These are phyloP conservation scores for Corymbia citriodora DNA, from an alignment of 441 rosid genomes.

Conservation along the genomic window DNA sequence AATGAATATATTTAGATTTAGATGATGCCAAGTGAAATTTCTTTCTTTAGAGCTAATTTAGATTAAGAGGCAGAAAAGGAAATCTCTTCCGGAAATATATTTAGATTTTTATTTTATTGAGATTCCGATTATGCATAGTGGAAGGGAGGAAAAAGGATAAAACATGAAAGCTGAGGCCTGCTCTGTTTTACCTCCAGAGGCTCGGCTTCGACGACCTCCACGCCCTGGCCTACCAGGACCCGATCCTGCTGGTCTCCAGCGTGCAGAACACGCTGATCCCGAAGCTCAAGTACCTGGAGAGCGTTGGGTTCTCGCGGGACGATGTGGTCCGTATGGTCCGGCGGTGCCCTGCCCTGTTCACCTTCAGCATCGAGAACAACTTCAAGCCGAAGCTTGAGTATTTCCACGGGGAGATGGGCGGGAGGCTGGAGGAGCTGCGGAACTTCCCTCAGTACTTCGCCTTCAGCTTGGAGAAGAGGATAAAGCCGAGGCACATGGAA, in stretches of 20 bases:
- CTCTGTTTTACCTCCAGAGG: constrained; percentile 61
- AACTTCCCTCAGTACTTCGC: constrained; percentile 90
- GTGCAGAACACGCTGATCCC: constrained; percentile 86
- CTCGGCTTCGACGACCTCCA: constrained; percentile 72
- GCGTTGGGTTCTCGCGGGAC: constrained; percentile 48
- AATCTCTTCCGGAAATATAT: background rate
- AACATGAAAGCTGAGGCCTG: constrained; percentile 27
- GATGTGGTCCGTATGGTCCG: constrained; percentile 65
- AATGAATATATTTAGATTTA: no score
- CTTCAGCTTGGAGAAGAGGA: constrained; percentile 90
- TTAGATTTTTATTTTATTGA: background rate
- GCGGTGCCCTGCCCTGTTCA: constrained; percentile 81
- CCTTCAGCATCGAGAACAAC: constrained; percentile 85
- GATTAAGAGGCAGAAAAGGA: background rate
- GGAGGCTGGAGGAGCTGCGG: constrained; percentile 52
- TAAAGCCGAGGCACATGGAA: constrained; percentile 66
- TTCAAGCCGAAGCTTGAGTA: constrained; percentile 76
- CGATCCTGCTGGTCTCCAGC: constrained; percentile 69
- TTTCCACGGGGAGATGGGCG: constrained; percentile 47
- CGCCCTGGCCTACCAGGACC: constrained; percentile 74
- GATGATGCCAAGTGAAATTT: no score
- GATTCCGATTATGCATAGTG: background rate
- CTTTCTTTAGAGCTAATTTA: no score
- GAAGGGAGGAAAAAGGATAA: no score
- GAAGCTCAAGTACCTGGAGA: constrained; percentile 66